Evolutionary conservation across 2,329 filamentous ascomycete genomes (phyloP).

Genomic region (Leptographium radiaticola): DNA sequence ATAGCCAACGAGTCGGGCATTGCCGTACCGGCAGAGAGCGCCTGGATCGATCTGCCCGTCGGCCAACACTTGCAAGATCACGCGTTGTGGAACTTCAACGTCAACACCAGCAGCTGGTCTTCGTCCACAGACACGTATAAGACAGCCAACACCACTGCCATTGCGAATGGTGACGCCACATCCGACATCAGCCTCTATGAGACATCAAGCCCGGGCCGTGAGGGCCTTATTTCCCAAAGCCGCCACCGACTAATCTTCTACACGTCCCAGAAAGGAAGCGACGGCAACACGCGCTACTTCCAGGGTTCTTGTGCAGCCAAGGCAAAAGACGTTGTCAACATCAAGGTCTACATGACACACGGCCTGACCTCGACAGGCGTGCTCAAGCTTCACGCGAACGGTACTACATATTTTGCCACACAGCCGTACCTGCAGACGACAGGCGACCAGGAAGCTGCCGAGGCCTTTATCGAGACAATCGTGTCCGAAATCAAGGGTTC

Average conservation of each 20-base stretch:
- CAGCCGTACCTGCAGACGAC: constrained; percentile 38
- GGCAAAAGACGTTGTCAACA: constrained; percentile 13
- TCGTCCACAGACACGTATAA: neutral
- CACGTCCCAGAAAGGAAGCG: constrained; percentile 23
- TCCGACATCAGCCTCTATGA: constrained; percentile 19
- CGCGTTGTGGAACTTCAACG: neutral
- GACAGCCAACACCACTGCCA: constrained; percentile 7
- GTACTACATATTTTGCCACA: constrained; percentile 25
- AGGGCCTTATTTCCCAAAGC: constrained; percentile 28
- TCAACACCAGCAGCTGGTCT: neutral
- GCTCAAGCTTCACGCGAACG: constrained; percentile 24
- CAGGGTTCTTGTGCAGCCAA: constrained; percentile 33
- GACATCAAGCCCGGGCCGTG: constrained; percentile 9
- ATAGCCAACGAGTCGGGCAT: constrained; percentile 36
- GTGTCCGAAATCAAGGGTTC: neutral
- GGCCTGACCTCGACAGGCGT: constrained; percentile 33
- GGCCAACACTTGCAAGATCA: constrained; percentile 47
- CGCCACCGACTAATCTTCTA: constrained; percentile 32
- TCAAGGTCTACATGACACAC: constrained; percentile 37
- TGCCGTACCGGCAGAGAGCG: constrained; percentile 33
- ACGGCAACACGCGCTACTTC: constrained; percentile 16
- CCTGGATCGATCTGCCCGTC: constrained; percentile 47
- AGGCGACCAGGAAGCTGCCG: constrained; percentile 42
- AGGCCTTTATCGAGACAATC: constrained; percentile 29
- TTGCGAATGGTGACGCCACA: neutral